These are phyloP conservation scores for Dendrocalamus sinicus DNA, from an alignment of 176 grass and related monocot species.

Conservation along the genomic window DNA sequence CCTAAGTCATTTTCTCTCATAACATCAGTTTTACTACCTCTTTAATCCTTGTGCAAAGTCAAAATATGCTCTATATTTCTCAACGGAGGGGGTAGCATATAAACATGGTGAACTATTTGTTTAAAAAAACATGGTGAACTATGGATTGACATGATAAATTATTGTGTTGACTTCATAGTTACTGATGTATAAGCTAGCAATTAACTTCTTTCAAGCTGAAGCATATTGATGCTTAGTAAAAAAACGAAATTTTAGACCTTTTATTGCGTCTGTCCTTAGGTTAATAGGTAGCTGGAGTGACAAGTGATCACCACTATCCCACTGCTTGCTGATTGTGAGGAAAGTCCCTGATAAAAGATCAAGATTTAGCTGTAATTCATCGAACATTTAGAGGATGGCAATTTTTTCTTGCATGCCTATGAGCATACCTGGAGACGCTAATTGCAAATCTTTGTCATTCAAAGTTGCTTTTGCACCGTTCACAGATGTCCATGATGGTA, in stretches of 20 bases:
- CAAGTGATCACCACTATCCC: conserved; percentile 66
- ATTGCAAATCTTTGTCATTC: conserved; percentile 61
- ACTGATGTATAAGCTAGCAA: not conserved
- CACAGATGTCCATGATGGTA: conserved; percentile 81
- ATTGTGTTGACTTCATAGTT: not conserved
- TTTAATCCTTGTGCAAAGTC: no score
- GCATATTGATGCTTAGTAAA: not conserved
- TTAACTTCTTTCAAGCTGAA: not conserved
- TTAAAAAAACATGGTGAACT: not conserved
- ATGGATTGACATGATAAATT: not conserved
- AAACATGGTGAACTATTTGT: not conserved
- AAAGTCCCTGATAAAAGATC: conserved; percentile 59
- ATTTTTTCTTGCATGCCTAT: not conserved
- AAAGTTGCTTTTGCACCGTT: conserved; percentile 57
- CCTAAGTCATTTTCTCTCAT: no score
- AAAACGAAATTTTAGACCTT: conserved; percentile 55
- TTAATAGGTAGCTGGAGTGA: conserved; percentile 62
- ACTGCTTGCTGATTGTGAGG: conserved; percentile 65
- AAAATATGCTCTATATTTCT: no score
- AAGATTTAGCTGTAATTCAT: not conserved
- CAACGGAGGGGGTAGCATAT: not conserved
- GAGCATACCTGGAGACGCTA: conserved; percentile 65
- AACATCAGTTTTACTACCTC: no score
- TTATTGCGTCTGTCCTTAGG: conserved; percentile 70
- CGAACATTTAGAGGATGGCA: not conserved